A percentile compares a stretch with the other conserved stretches of the same genome.
phyloP scores from a whole-genome alignment of 2,329 filamentous ascomycete species.

The Dactylella cylindrospora region DNA sequence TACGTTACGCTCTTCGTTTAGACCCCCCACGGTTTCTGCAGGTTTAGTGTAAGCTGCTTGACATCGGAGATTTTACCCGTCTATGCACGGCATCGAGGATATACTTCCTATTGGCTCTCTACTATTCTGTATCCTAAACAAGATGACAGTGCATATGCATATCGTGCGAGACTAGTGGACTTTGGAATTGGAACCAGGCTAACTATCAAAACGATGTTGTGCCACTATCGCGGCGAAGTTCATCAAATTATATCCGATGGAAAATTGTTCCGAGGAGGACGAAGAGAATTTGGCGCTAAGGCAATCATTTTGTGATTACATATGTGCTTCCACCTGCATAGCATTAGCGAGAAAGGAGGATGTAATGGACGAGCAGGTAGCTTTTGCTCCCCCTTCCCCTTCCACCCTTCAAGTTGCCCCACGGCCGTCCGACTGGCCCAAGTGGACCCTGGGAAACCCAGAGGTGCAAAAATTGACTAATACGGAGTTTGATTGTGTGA shows the following conservation, averaged over 20 bases:
- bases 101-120: constrained; percentile 46
- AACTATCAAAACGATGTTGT: constrained; percentile 65
- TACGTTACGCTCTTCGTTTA: constrained; percentile 60
- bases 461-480: no score
- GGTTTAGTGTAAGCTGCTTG: no score
- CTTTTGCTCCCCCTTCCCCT: neutral
- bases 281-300: constrained; percentile 31
- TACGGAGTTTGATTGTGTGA: no score
- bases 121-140: constrained; percentile 18
- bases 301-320: constrained; percentile 40
- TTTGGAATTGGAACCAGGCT: constrained; percentile 55
- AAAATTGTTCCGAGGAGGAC: constrained; percentile 36
- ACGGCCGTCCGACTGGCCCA: no score
- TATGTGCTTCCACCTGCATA: constrained; percentile 53
- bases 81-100: constrained; percentile 5
- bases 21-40: no score
- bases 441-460: no score
- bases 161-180: constrained; percentile 45
- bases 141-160: constrained; percentile 53
- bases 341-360: constrained; percentile 57
- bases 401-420: no score
- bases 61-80: no score
- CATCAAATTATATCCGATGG: constrained; percentile 28
- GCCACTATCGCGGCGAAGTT: constrained; percentile 64
- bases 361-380: constrained; percentile 52